Evolutionary conservation across 73 alveolate genomes (phyloP).

Genomic region (Blepharisma japonicum): DNA sequence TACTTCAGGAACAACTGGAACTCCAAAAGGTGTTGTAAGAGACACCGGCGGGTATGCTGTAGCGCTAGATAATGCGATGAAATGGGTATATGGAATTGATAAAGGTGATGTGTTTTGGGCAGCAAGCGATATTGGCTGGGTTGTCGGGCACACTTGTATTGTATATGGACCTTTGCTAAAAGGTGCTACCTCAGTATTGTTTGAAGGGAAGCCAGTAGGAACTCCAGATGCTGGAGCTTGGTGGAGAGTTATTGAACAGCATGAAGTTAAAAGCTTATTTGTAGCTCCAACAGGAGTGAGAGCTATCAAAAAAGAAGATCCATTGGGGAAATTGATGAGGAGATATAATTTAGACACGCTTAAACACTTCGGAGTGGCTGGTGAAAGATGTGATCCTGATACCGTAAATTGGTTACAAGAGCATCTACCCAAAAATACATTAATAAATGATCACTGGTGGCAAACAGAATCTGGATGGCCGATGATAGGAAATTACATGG

Average conservation of each 20-base stretch:
- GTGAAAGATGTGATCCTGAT: slow-evolving; percentile 99
- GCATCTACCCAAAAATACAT: slow-evolving; percentile 45
- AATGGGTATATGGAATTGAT: slow-evolving; percentile 81
- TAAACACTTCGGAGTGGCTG: slow-evolving; percentile 78
- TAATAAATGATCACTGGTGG: slow-evolving; percentile 98
- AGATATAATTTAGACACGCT: slow-evolving; percentile 65
- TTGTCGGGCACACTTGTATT: slow-evolving; percentile 98
- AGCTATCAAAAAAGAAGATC: slow-evolving; percentile 95
- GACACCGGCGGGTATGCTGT: slow-evolving; percentile 97
- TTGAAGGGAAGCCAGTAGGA: slow-evolving; percentile 98
- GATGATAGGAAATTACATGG: background rate
- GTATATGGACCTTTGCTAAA: slow-evolving; percentile 97
- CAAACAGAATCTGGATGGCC: slow-evolving; percentile 99
- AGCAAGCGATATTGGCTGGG: slow-evolving; percentile 99
- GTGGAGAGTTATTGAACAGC: slow-evolving; percentile 83
- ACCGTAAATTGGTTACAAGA: slow-evolving; percentile 86
- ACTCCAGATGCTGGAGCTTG: slow-evolving; percentile 95
- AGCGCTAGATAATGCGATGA: slow-evolving; percentile 91
- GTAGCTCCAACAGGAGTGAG: slow-evolving; percentile 99
- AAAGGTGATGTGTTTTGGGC: slow-evolving; percentile 90
- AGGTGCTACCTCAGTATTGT: slow-evolving; percentile 97
- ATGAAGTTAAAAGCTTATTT: slow-evolving; percentile 87
- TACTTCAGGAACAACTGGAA: slow-evolving; percentile 99
- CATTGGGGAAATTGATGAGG: slow-evolving; percentile 87
- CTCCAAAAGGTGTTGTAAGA: slow-evolving; percentile 98